These are phyloP conservation scores for Globisporangium spinosum DNA, from an alignment of 352 stramenopile species.

Conservation along the genomic window DNA sequence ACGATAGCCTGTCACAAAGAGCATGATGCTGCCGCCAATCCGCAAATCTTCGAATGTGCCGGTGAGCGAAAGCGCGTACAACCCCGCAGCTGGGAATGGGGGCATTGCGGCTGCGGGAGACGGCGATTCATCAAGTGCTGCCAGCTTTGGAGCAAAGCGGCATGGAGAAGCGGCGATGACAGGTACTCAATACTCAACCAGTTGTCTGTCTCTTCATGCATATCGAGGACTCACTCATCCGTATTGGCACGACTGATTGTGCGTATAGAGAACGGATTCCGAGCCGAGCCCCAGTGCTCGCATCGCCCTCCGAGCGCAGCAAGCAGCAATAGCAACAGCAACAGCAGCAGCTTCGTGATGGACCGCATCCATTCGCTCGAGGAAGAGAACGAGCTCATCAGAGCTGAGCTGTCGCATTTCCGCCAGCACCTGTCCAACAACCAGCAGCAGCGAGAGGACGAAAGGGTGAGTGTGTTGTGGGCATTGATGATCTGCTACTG, in stretches of 20 bases:
- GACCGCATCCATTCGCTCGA: slow-evolving; percentile 52
- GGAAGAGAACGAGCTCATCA: slow-evolving; percentile 54
- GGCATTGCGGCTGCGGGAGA: background rate
- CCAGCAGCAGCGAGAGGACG: slow-evolving; percentile 50
- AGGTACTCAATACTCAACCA: background rate
- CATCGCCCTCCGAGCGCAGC: background rate
- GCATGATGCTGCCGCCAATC: slow-evolving; percentile 49
- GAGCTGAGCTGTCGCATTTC: slow-evolving; percentile 50
- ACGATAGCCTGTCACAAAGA: background rate
- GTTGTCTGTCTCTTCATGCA: background rate
- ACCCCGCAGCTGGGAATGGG: background rate
- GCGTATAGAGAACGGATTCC: slow-evolving; percentile 9
- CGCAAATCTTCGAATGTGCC: slow-evolving; percentile 30
- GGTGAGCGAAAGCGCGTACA: background rate
- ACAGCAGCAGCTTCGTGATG: slow-evolving; percentile 13
- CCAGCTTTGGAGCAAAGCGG: background rate
- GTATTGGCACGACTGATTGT: background rate
- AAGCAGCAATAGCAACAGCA: background rate
- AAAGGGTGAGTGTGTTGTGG: slow-evolving; percentile 35
- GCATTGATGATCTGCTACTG: no score
- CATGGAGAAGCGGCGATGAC: background rate
- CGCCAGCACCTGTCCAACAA: slow-evolving; percentile 54
- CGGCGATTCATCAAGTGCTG: background rate
- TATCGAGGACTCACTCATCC: background rate
- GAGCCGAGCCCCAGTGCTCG: slow-evolving; percentile 13